phyloP scores from a whole-genome alignment of 805 yeast species.

The Saccharomycopsis fibuligera region DNA sequence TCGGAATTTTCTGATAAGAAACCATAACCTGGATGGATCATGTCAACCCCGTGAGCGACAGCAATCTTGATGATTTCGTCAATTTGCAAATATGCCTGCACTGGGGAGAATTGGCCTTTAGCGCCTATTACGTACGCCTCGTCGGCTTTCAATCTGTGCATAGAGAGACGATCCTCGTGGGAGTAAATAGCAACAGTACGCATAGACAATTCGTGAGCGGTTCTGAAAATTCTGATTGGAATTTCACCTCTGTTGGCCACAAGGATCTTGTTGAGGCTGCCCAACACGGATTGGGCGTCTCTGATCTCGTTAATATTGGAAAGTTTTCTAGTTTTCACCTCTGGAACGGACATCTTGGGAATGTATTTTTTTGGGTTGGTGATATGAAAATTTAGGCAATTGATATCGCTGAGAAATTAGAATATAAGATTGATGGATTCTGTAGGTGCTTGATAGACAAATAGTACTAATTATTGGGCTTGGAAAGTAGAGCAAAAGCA shows the following conservation, averaged over 20 bases:
- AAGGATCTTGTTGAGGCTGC: conserved; percentile 48
- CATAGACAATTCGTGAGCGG: conserved; percentile 97
- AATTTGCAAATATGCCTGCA: conserved; percentile 90
- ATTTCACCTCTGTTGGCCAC: conserved; percentile 86
- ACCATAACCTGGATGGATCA: conserved; percentile 93
- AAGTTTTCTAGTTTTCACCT: conserved; percentile 7
- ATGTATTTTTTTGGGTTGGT: no score
- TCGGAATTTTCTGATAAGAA: conserved; percentile 87
- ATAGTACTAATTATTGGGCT: no score
- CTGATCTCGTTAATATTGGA: conserved; percentile 19
- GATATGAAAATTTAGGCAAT: no score
- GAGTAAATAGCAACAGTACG: conserved; percentile 96
- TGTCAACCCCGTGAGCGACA: conserved; percentile 64
- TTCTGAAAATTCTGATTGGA: conserved; percentile 84
- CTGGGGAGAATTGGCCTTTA: conserved; percentile 87
- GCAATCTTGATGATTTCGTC: conserved; percentile 92
- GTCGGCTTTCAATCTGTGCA: conserved; percentile 93
- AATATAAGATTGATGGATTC: no score
- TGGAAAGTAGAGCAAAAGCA: no score
- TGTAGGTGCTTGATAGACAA: no score
- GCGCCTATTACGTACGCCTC: conserved; percentile 90
- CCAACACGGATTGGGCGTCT: conserved; percentile 28
- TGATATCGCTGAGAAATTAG: no score
- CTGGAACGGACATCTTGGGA: conserved; percentile 14
- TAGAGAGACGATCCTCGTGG: conserved; percentile 88